Evolutionary conservation across 768 basidiomycete species (phyloP).

Genomic region (Rhizopogon sp.): DNA sequence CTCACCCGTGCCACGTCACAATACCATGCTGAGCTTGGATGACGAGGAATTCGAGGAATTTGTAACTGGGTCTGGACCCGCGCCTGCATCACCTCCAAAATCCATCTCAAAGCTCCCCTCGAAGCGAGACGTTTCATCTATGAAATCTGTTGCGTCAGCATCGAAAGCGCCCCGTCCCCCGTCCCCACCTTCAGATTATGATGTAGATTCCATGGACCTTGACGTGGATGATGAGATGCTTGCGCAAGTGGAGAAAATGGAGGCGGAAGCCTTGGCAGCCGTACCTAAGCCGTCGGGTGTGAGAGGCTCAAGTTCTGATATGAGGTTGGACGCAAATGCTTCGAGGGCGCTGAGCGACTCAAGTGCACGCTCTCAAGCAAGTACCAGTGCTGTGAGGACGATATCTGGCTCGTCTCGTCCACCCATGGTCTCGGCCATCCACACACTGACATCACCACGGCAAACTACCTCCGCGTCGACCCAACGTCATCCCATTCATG

Average conservation of each 20-base stretch:
- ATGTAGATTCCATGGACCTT: conserved; percentile 30
- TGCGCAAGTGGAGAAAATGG: conserved; percentile 29
- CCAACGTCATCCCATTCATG: neutral
- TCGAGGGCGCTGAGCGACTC: neutral
- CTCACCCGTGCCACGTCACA: conserved; percentile 11
- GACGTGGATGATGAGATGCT: conserved; percentile 36
- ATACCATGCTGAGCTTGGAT: conserved; percentile 26
- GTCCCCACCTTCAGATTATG: conserved; percentile 23
- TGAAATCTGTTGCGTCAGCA: conserved; percentile 1
- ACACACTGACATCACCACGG: neutral
- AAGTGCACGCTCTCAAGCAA: neutral
- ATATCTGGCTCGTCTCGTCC: neutral
- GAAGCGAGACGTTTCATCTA: neutral
- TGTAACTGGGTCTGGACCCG: conserved; percentile 4
- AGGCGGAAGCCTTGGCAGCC: conserved; percentile 13
- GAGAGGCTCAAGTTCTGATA: neutral
- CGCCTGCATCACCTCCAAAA: conserved; percentile 8
- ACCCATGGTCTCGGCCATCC: neutral
- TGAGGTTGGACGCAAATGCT: neutral
- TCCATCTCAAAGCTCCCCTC: conserved; percentile 2
- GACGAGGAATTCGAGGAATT: conserved; percentile 14
- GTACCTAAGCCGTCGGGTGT: neutral
- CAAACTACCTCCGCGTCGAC: neutral
- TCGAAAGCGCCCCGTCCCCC: conserved; percentile 9
- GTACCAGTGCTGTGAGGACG: neutral